Base-by-base conservation (phyloP, 164 flowering plant species). In the Vitis labrusca region DNA sequence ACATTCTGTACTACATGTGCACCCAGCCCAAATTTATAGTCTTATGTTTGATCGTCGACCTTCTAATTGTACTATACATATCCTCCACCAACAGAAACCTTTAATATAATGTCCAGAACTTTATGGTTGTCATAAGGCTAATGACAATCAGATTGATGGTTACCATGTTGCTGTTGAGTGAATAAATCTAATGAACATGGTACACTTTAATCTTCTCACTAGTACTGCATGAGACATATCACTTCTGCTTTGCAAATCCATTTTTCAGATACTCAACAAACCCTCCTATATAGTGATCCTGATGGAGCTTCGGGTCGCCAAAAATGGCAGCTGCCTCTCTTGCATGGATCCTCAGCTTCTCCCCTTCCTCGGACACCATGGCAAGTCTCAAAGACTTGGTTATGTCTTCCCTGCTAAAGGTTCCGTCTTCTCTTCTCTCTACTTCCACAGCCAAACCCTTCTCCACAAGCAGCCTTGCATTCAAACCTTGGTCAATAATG, bases 391-490 rank as follows among this genome's bases (percentile, higher is more conserved):
- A 13, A 5, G 83, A 50, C 55, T 73, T 61, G 15, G 83, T 82
- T 9, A 85, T 54, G 3, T 17, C 74, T 1, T 77, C 71, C 23
- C 77, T 59, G 2, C 54, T 73, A 69, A 79, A 84, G 0, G 76
- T 71, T 15, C 86, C 86, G 64, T 86, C 86, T 67, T 71, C 82
- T 1, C 64, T 74, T 27, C 88, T 79, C 37, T 70, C 72, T 8
- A 86, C 81, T 62, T 83, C 86, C 0, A 79, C 17, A 9, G 70
- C 90, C 61, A 72, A 17, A 0, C 78, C 82, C 52, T 81, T 82
- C 54, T 78, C 82, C 9, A 73, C 85, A 64, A 84, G 10, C 23
- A 82, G 30, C 67, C 79, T 81, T 0, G 86, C 74, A 61, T 70
- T 69, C 48, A 84, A 50, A 2, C 76, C 73, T 61, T 85, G 89